Conservation (phyloP, 805 yeast genomes). For the Komagataella pseudopastoris region DNA sequence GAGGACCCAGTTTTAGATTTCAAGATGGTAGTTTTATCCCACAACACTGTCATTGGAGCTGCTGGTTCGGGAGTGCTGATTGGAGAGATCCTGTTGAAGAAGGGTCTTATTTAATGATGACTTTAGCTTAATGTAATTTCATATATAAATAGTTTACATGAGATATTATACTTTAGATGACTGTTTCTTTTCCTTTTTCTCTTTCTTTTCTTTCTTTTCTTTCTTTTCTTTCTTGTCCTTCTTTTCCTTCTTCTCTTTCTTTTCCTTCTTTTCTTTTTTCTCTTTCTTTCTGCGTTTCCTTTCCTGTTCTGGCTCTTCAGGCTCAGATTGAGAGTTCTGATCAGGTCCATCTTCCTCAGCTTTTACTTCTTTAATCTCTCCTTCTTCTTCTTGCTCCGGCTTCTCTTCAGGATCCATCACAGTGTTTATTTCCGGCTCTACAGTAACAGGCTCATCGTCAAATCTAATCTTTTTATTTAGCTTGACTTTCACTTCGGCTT, state of each 20-base stretch:
- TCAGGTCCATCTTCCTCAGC: constrained; percentile 1
- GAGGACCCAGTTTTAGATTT: constrained; percentile 86
- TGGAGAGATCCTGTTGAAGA: constrained; percentile 79
- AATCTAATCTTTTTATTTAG: constrained; percentile 3
- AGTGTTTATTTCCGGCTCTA: neutral
- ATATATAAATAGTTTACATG: neutral
- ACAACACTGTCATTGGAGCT: constrained; percentile 96
- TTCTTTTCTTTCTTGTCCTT: neutral
- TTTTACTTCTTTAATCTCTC: neutral
- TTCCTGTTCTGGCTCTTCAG: constrained; percentile 1
- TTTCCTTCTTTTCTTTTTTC: constrained; percentile 2
- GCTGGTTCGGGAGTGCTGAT: constrained; percentile 97
- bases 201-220: neutral
- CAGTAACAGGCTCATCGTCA: constrained; percentile 3
- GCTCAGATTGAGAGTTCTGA: neutral
- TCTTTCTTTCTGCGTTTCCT: constrained; percentile 12
- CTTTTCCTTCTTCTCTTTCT: neutral
- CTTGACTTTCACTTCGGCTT: constrained; percentile 2
- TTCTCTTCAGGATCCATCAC: neutral
- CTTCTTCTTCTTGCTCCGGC: neutral
- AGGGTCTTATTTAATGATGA: constrained; percentile 43
- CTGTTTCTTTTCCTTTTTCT: neutral
- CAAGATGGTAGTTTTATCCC: constrained; percentile 96
- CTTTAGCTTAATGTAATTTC: neutral
- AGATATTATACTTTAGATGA: neutral